A percentile compares a stretch with the other conserved stretches of the same genome.
Evolutionary conservation across 805 yeast genomes (phyloP).

Genomic region (Candida montana): DNA sequence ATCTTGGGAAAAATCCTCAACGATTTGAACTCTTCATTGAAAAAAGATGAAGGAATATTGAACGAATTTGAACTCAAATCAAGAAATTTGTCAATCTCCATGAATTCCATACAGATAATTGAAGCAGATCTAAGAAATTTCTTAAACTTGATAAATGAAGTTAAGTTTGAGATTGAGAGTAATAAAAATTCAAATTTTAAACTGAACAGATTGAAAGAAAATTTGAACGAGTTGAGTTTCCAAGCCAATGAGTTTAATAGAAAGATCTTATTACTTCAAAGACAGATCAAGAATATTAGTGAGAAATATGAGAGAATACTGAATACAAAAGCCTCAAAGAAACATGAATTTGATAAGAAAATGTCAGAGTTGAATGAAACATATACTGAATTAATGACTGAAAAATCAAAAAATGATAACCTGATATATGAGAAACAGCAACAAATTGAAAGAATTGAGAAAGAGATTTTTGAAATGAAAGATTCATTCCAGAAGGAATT

Average conservation of each 20-base stretch:
- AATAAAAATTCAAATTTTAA: constrained; percentile 12
- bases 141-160: constrained; percentile 19
- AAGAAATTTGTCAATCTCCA: constrained; percentile 46
- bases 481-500: constrained; percentile 35
- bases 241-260: constrained; percentile 28
- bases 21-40: constrained; percentile 44
- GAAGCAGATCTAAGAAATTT: constrained; percentile 19
- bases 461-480: constrained; percentile 28
- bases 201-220: constrained; percentile 16
- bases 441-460: constrained; percentile 34
- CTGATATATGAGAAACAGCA: constrained; percentile 32
- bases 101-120: constrained; percentile 48
- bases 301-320: constrained; percentile 35
- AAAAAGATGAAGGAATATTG: constrained; percentile 33
- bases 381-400: constrained; percentile 33
- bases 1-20: constrained; percentile 46
- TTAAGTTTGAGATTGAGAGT: constrained; percentile 16
- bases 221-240: constrained; percentile 15
- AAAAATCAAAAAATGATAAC: constrained; percentile 33
- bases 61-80: constrained; percentile 41
- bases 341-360: constrained; percentile 29
- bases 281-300: constrained; percentile 36
- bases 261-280: constrained; percentile 32
- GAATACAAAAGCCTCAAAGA: constrained; percentile 33
- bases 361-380: constrained; percentile 30